A percentile compares a stretch with the other conserved stretches of the same genome.
phyloP scores from a whole-genome alignment of 2,329 filamentous ascomycete species.

The Alternaria conjuncta region DNA sequence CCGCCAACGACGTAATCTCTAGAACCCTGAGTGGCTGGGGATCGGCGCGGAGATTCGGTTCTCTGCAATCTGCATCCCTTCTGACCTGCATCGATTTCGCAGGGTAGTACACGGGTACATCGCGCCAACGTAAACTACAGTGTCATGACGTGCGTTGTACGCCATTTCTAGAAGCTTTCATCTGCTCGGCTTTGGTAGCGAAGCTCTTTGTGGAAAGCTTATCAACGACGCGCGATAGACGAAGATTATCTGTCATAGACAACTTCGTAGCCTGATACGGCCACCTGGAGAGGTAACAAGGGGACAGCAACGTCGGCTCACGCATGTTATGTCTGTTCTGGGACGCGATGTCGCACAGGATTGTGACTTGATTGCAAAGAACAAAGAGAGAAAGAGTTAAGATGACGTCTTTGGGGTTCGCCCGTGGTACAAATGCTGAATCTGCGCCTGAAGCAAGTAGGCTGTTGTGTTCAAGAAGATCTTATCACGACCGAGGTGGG shows the following conservation, averaged over 20 bases:
- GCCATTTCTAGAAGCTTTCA: background rate
- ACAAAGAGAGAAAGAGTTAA: background rate
- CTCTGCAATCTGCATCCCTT: background rate
- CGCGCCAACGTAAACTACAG: background rate
- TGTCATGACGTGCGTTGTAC: background rate
- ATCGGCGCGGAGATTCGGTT: background rate
- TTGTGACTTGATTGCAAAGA: background rate
- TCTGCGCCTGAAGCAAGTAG: background rate
- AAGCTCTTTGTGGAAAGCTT: background rate
- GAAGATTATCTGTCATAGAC: background rate
- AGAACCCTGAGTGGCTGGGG: constrained; percentile 9
- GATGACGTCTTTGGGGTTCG: background rate
- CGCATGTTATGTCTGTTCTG: background rate
- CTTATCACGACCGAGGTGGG: background rate
- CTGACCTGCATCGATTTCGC: constrained; percentile 10
- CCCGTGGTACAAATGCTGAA: background rate
- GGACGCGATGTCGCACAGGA: background rate
- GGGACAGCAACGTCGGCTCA: background rate
- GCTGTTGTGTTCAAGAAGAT: background rate
- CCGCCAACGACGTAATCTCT: constrained; percentile 22
- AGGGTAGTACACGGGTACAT: background rate
- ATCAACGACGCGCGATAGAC: background rate
- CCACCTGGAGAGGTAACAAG: background rate
- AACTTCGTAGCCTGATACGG: background rate
- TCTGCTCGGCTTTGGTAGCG: background rate